Conservation (phyloP, 2,329 filamentous ascomycete species). For the Colletotrichum graminicola region DNA sequence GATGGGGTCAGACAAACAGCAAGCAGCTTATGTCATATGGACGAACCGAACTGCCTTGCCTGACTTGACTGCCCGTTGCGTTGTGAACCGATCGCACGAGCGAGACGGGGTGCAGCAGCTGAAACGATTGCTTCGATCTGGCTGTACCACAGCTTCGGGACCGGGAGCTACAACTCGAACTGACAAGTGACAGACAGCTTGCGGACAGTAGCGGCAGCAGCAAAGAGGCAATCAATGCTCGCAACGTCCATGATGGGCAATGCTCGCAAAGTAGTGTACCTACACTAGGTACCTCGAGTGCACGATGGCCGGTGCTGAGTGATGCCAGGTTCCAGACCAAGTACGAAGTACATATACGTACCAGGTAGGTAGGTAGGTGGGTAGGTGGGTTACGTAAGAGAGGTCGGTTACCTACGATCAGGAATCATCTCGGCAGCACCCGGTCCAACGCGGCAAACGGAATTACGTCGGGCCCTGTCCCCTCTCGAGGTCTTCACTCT, state of each 20-base stretch:
- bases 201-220: not conserved
- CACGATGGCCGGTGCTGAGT: no score
- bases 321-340: not conserved
- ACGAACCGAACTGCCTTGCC: not conserved
- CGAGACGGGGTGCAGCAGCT: constrained; percentile 33
- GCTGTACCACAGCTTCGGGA: constrained; percentile 19
- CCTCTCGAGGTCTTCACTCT: no score
- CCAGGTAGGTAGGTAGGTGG: not conserved
- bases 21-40: constrained; percentile 14
- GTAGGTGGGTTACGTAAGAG: not conserved
- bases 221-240: not conserved
- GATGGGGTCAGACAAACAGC: constrained; percentile 17
- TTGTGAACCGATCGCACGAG: constrained; percentile 22
- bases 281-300: not conserved
- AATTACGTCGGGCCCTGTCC: constrained; percentile 26
- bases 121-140: constrained; percentile 28
- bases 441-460: constrained; percentile 29
- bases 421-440: constrained; percentile 24
- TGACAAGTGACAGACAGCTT: not conserved
- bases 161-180: not conserved
- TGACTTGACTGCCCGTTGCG: not conserved
- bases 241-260: not conserved
- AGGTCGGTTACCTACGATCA: no score
- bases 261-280: not conserved
- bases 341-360: no score